Percentiles rank a stretch among this genome's conserved stretches.
Evolutionary conservation across 2,329 filamentous ascomycete species (phyloP).

Genomic region (Aspergillus brunneoviolaceus): DNA sequence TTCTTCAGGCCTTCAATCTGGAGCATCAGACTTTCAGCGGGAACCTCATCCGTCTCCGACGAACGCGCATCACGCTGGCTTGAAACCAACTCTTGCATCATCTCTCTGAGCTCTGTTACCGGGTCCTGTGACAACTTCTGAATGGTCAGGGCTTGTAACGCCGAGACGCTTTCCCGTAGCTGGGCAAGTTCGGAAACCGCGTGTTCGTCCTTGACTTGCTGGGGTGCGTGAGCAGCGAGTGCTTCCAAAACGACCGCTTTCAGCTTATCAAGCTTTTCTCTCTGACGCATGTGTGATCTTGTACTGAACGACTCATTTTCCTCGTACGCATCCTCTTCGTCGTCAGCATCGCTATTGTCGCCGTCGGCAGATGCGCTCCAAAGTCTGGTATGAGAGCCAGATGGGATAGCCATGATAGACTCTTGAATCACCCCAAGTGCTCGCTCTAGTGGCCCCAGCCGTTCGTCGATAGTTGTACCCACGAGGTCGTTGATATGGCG

Average conservation of each 20-base stretch:
- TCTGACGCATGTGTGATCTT: constrained; percentile 65
- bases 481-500: constrained; percentile 85
- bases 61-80: constrained; percentile 50
- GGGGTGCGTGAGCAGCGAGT: constrained; percentile 50
- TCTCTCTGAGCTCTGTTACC: constrained; percentile 57
- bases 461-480: constrained; percentile 70
- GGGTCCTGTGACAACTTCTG: constrained; percentile 35
- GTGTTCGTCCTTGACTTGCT: constrained; percentile 27
- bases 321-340: constrained; percentile 74
- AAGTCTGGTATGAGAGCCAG: constrained; percentile 57
- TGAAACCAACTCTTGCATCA: constrained; percentile 64
- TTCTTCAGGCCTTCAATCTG: constrained; percentile 69
- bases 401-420: constrained; percentile 60
- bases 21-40: constrained; percentile 50
- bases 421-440: constrained; percentile 74
- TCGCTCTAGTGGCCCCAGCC: constrained; percentile 77
- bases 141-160: constrained; percentile 42
- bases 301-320: constrained; percentile 61
- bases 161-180: constrained; percentile 41
- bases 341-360: constrained; percentile 84
- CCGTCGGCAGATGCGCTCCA: constrained; percentile 68
- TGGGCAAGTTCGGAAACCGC: constrained; percentile 37
- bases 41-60: constrained; percentile 54
- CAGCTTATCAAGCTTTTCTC: constrained; percentile 82
- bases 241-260: constrained; percentile 65